Conservation (phyloP, 306 rosid species). For the Rosa chinensis region DNA sequence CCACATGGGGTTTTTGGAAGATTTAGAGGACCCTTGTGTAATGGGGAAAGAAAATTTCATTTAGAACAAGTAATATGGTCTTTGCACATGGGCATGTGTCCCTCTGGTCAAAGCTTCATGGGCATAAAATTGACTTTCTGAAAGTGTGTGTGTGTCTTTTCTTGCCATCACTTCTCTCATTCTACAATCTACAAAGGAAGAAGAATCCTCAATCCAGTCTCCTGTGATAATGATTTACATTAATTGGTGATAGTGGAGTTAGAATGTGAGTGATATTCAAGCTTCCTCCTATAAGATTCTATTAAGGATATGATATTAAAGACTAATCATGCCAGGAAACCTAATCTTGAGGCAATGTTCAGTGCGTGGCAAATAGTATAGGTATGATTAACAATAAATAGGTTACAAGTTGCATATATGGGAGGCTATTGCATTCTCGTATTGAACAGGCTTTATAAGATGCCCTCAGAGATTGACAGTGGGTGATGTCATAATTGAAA, state of each 20-base stretch:
- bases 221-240: constrained; percentile 42
- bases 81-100: constrained; percentile 40
- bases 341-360: not conserved
- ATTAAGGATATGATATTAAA: not conserved
- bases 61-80: constrained; percentile 5
- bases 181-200: not conserved
- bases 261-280: constrained; percentile 26
- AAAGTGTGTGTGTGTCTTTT: not conserved
- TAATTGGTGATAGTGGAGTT: constrained; percentile 29
- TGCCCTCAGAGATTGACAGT: constrained; percentile 18
- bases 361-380: not conserved
- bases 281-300: not conserved
- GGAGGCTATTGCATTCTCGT: constrained; percentile 21
- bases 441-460: constrained; percentile 11
- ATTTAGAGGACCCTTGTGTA: constrained; percentile 10
- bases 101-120: constrained; percentile 1
- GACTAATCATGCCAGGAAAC: not conserved
- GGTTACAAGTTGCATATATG: not conserved
- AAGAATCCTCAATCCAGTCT: constrained; percentile 18
- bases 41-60: not conserved
- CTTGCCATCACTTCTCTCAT: not conserved
- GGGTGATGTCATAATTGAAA: constrained; percentile 23
- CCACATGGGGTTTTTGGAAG: constrained; percentile 22
- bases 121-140: not conserved
- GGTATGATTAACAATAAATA: not conserved